phyloP scores from a whole-genome alignment of 352 stramenopile species.

The Phytophthora ramorum region DNA sequence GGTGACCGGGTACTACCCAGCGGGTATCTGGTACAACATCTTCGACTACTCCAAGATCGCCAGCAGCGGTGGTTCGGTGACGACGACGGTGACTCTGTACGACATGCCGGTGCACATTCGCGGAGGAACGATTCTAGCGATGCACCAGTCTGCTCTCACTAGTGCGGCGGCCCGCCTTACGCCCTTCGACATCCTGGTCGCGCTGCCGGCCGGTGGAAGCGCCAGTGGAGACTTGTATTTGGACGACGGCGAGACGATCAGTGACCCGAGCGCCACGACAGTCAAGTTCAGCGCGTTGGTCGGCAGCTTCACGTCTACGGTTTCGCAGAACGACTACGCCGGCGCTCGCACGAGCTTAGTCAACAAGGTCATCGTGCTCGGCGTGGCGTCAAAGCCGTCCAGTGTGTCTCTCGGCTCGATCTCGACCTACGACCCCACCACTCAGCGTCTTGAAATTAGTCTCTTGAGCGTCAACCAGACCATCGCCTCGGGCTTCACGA shows the following conservation, averaged over 20 bases:
- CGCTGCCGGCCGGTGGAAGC: conserved; percentile 23
- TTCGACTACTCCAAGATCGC: conserved; percentile 52
- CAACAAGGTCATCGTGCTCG: conserved; percentile 43
- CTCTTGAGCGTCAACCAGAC: conserved; percentile 30
- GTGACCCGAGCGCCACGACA: conserved; percentile 36
- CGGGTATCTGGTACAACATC: conserved; percentile 63
- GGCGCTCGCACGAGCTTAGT: conserved; percentile 23
- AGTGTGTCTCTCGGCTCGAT: conserved; percentile 39
- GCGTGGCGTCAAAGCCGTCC: conserved; percentile 24
- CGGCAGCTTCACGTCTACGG: conserved; percentile 21
- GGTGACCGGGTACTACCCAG: conserved; percentile 52
- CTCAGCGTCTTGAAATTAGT: conserved; percentile 37
- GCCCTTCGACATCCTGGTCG: conserved; percentile 62
- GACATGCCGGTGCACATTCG: conserved; percentile 69
- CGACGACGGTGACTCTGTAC: conserved; percentile 50
- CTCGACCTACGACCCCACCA: conserved; percentile 33
- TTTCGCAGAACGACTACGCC: conserved; percentile 30
- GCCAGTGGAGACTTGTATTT: conserved; percentile 59
- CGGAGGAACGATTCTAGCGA: conserved; percentile 52
- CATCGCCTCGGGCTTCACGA: conserved; percentile 35
- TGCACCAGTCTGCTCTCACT: conserved; percentile 60
- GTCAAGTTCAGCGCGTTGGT: conserved; percentile 42
- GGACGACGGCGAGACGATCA: conserved; percentile 60
- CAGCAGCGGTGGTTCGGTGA: conserved; percentile 34
- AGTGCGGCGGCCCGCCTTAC: conserved; percentile 49